phyloP scores from a whole-genome alignment of 345 rosid species.

The Melaleuca quinquenervia region DNA sequence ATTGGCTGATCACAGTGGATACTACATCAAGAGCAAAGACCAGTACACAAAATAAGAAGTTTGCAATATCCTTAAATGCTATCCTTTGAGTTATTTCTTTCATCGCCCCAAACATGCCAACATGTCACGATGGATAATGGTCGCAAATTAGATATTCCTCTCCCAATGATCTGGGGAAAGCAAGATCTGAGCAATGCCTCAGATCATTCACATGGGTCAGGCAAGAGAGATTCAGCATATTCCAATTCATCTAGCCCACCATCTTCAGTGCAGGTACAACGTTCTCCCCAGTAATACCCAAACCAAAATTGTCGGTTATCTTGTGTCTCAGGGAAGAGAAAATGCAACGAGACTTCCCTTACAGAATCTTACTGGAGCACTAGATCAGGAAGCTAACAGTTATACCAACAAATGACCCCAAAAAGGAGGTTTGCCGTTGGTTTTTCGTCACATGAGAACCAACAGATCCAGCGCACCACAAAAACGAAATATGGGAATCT shows the following conservation, averaged over 20 bases:
- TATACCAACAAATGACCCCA: not conserved
- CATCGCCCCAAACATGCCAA: no score
- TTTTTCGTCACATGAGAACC: not conserved
- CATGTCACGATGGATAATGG: not conserved
- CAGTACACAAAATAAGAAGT: not conserved
- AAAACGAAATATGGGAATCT: not conserved
- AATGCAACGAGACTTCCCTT: not conserved
- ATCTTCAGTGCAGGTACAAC: not conserved
- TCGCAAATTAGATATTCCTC: not conserved
- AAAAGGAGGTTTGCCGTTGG: not conserved
- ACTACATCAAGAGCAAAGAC: not conserved
- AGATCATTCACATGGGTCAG: not conserved
- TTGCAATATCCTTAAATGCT: no score
- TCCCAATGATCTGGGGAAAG: not conserved
- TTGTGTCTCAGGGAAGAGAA: not conserved
- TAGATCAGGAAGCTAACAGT: not conserved
- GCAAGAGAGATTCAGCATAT: not conserved
- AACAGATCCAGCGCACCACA: not conserved
- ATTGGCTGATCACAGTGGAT: not conserved
- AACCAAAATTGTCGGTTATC: not conserved
- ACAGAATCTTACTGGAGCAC: not conserved
- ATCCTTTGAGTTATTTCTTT: no score
- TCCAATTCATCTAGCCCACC: not conserved
- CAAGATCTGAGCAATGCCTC: not conserved
- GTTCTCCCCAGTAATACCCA: not conserved